Evolutionary conservation across 352 stramenopile genomes (phyloP).

Genomic region (Globisporangium middletonii): DNA sequence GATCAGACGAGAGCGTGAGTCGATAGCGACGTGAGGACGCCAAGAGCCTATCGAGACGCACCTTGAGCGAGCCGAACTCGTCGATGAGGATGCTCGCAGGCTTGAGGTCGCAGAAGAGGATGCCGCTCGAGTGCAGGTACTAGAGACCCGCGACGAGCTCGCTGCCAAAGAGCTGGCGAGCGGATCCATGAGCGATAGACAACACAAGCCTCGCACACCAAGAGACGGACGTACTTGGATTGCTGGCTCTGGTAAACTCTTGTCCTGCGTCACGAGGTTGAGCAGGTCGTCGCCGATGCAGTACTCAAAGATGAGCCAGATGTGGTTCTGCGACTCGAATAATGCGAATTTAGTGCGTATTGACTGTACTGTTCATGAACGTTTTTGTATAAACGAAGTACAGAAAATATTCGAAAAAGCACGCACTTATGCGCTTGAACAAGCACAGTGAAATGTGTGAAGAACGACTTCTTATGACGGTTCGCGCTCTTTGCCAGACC

Average conservation of each 20-base stretch:
- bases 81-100: slow-evolving; percentile 90
- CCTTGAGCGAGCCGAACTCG: slow-evolving; percentile 90
- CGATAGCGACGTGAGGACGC: background rate
- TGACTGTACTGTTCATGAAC: slow-evolving; percentile 29
- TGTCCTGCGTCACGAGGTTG: slow-evolving; percentile 88
- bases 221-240: slow-evolving; percentile 39
- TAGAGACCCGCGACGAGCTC: slow-evolving; percentile 77
- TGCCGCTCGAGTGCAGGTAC: slow-evolving; percentile 85
- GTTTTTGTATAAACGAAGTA: too few relatives aligned
- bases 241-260: slow-evolving; percentile 68
- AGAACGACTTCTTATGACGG: too few relatives aligned
- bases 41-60: slow-evolving; percentile 5
- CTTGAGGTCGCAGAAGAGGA: slow-evolving; percentile 91
- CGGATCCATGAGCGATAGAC: background rate
- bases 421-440: too few relatives aligned
- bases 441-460: too few relatives aligned
- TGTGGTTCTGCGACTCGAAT: slow-evolving; percentile 94
- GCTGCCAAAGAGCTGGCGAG: slow-evolving; percentile 49
- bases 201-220: background rate
- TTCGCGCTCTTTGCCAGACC: too few relatives aligned
- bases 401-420: too few relatives aligned
- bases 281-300: slow-evolving; percentile 89
- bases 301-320: slow-evolving; percentile 94
- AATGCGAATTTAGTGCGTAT: slow-evolving; percentile 89
- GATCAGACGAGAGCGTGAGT: background rate